Percentiles rank a stretch among this genome's conserved stretches.
These are phyloP conservation scores for Xenoacremonium recifei DNA, from an alignment of 2,329 filamentous ascomycete species.

Conservation along the genomic window DNA sequence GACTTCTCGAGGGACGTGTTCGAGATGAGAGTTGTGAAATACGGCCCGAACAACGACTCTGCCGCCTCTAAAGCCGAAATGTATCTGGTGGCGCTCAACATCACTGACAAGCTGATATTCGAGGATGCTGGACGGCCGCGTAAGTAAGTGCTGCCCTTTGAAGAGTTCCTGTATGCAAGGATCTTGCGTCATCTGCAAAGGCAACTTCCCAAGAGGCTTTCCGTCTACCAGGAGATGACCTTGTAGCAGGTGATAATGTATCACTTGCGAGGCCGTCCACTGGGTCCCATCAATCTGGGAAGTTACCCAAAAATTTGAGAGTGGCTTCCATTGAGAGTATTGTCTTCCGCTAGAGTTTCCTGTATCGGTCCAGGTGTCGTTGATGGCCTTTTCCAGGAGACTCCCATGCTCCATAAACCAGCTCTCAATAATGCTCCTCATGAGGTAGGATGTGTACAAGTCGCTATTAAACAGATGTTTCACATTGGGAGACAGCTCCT, in stretches of 20 bases:
- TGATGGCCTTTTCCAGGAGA: constrained; percentile 36
- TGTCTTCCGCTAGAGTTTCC: background rate
- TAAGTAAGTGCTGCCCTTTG: constrained; percentile 48
- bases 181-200: constrained; percentile 46
- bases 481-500: constrained; percentile 5
- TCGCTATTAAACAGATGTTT: constrained; percentile 18
- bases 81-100: constrained; percentile 34
- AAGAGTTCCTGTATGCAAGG: constrained; percentile 49
- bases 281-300: background rate
- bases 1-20: constrained; percentile 31
- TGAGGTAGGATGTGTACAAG: constrained; percentile 10
- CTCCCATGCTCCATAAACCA: constrained; percentile 29
- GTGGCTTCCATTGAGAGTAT: constrained; percentile 8
- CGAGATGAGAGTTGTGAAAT: constrained; percentile 18
- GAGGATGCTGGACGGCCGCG: constrained; percentile 55
- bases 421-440: constrained; percentile 4
- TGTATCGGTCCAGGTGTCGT: constrained; percentile 13
- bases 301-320: constrained; percentile 2
- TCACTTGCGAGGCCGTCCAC: constrained; percentile 12
- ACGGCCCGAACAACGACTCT: constrained; percentile 43
- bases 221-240: constrained; percentile 36
- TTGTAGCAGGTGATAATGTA: constrained; percentile 34
- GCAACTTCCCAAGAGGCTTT: constrained; percentile 44
- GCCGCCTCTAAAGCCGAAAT: constrained; percentile 49
- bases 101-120: constrained; percentile 38